Base-by-base conservation (phyloP, 2,329 filamentous ascomycete species). In the Fusarium papillatum region DNA sequence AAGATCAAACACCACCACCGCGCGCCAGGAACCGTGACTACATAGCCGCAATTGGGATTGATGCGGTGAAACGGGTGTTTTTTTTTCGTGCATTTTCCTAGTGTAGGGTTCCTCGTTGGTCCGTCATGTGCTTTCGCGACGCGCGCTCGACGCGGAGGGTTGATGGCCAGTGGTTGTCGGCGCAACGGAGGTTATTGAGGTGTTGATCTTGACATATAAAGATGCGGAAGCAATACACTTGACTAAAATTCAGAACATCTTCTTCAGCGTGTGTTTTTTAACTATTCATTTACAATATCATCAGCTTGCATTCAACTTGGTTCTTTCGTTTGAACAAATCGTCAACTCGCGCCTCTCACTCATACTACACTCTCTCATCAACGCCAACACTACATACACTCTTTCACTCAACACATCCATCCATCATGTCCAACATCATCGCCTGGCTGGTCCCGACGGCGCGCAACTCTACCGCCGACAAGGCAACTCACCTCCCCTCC, bases 361-460 rank as follows among this genome's bases (percentile, higher is more conserved):
- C 36, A 48, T 17, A 68, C 65, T 13, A 69, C 69, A 48, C 53
- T 73, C 59, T 17, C 67, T 77, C 60, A 64, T 66, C 64, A 36
- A 38, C 38, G 50, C 10, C 17, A 39, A 38, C 19, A 62, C 39
- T 68, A 71, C 62, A 61, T 36, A 46, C 69, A 71, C 64, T 66
- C 53, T 22, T 38, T n/a, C 10, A 26, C 14, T 31, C 53, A 62
- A 36, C 17, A 17, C 26, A 66, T 24, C 34, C 24, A 65, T 22
- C 34, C 50, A 72, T 66, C 48, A 72, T 76, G 71, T 78, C 77
- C 72, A 77, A 84, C 68, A 78, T 84, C 70, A 84, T 85, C 77
- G 84, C 84, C 77, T 85, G 83, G 83, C 83, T 85, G 75, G 81
- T 85, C 62, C 84, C 83, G 48, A 83, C 83, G 70, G 78, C 82